Base-by-base conservation (phyloP, 2,329 filamentous ascomycete genomes). In the Fusarium odoratissimum region DNA sequence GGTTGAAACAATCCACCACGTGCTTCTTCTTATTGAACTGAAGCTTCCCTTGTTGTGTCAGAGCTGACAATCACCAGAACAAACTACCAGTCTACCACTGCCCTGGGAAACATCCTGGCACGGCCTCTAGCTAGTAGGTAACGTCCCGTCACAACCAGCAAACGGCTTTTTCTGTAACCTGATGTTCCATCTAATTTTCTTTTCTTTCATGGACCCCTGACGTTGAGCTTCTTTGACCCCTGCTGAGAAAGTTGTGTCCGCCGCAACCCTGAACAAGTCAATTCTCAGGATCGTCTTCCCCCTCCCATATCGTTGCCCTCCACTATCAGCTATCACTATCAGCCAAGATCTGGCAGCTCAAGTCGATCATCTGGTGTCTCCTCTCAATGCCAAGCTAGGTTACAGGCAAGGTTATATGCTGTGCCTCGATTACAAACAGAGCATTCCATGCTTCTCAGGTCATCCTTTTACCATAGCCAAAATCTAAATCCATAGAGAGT, bases 281-380 rank as follows among this genome's bases (percentile, higher is more conserved):
- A 71, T 51, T 67, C 54, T 55, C 46, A 62, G 64, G 65, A 66
- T 73, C 61, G 46, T 67, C 45, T 42, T 42, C 45, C 69, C 52
- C 41, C 46, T 60, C 57, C 48, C 56, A 46, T 52, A 58, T 62
- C 61, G 54, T 75, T 64, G 54, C n/a, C 44, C 56, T 65, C 55
- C 65, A 70, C 54, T 45, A 60, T 52, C 48, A 65, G 45, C 44
- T 51, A 69, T 54, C 49, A 68, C 44, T 51, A 65, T 56, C 41
- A 70, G 57, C 44, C 56, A 64, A 60, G 66, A 64, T 66, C 57
- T 68, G 52, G 66, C 61, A 72, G 38, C 64, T 74, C 66, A 58
- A 60, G 68, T 63, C 67, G 68, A 75, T 75, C 65, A 72, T 74
- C 71, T 66, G 70, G 57, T 42, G 42, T 74, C 65, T 75, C 71